These are phyloP conservation scores for Lizonia empirigonia DNA, from an alignment of 2,329 filamentous ascomycete genomes.

Conservation along the genomic window DNA sequence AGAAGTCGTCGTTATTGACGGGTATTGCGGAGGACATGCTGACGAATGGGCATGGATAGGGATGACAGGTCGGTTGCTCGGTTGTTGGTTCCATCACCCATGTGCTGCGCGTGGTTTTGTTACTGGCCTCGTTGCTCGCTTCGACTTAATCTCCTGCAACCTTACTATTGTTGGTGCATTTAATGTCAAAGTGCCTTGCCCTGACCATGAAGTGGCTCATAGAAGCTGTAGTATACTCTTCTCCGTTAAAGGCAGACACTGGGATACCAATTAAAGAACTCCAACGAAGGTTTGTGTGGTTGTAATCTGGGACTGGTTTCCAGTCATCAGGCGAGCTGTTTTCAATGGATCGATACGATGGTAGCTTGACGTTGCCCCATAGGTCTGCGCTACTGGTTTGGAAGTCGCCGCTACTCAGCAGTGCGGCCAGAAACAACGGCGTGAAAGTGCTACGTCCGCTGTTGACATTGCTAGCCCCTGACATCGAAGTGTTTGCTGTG, in stretches of 20 bases:
- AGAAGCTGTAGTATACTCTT: background rate
- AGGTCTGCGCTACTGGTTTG: constrained; percentile 31
- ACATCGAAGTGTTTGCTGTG: constrained; percentile 15
- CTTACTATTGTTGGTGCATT: constrained; percentile 27
- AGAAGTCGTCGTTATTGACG: background rate
- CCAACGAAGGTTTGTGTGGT: constrained; percentile 26
- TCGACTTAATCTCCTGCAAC: background rate
- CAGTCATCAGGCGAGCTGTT: constrained; percentile 26
- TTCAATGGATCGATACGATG: constrained; percentile 29
- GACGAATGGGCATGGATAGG: constrained; percentile 28
- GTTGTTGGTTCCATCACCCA: background rate
- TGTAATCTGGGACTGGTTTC: constrained; percentile 21
- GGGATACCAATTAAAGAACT: constrained; percentile 37
- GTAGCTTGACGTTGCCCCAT: constrained; percentile 39
- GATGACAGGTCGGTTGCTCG: constrained; percentile 13
- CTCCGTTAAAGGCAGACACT: constrained; percentile 6
- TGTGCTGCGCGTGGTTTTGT: constrained; percentile 12
- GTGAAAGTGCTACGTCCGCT: constrained; percentile 27
- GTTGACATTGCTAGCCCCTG: constrained; percentile 19
- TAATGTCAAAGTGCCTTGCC: constrained; percentile 36
- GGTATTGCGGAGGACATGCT: constrained; percentile 24
- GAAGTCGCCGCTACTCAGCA: constrained; percentile 34
- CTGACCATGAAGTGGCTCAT: constrained; percentile 30
- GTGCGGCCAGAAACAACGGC: constrained; percentile 29
- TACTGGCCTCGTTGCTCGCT: constrained; percentile 1